phyloP scores from a whole-genome alignment of 1,139 yeast genomes.

The Lodderomyces margitis region DNA sequence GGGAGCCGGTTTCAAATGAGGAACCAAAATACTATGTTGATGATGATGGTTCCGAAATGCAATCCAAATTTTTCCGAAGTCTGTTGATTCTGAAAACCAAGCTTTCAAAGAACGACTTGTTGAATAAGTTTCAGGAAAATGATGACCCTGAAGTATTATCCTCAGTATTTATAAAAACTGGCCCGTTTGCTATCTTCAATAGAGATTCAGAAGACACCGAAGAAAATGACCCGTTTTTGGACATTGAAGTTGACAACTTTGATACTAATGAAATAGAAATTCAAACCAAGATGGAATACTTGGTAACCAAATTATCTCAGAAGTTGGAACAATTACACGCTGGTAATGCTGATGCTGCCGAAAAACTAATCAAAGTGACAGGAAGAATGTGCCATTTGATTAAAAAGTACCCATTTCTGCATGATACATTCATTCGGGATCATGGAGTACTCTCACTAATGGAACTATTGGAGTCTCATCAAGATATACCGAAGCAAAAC shows the following conservation, averaged over 20 bases:
- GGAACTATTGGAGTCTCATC: conserved; percentile 44
- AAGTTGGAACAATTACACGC: conserved; percentile 31
- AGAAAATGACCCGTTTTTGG: conserved; percentile 39
- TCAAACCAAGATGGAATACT: conserved; percentile 42
- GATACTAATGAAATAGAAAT: conserved; percentile 46
- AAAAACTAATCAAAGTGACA: conserved; percentile 35
- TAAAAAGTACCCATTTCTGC: conserved; percentile 43
- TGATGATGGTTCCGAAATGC: too few relatives aligned
- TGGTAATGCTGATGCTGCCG: conserved; percentile 32
- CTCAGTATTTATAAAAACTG: conserved; percentile 1
- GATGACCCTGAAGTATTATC: conserved; percentile 19
- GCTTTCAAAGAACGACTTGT: conserved; percentile 27
- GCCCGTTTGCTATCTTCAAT: neutral
- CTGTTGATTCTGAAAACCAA: conserved; percentile 10
- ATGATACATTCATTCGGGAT: conserved; percentile 42
- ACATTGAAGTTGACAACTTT: conserved; percentile 40
- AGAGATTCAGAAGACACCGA: conserved; percentile 15
- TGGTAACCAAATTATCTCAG: conserved; percentile 33
- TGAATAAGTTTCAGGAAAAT: conserved; percentile 30
- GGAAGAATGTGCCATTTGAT: conserved; percentile 43
- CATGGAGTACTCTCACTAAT: conserved; percentile 51
- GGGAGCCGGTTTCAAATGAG: too few relatives aligned
- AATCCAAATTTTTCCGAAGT: conserved; percentile 28
- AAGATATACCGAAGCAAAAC: conserved; percentile 31
- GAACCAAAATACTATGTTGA: too few relatives aligned